Base-by-base conservation (phyloP, 2,329 filamentous ascomycete species). In the Ophiostoma montium region DNA sequence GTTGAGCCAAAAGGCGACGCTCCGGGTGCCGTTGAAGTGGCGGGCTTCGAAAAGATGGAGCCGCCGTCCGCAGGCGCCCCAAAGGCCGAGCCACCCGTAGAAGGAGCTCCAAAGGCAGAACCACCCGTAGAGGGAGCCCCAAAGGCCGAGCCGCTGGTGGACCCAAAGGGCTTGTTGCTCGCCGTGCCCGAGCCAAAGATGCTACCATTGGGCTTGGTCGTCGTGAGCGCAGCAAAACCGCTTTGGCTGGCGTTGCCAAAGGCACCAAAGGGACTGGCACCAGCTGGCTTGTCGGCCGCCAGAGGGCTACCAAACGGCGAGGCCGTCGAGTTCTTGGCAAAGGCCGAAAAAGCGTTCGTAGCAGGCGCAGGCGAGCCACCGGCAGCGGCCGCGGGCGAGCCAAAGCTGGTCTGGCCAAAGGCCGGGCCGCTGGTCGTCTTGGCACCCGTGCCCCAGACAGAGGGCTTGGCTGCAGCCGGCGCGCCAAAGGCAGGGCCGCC, bases 401-500 rank as follows among this genome's bases (percentile, higher is more conserved):
- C 59, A 49, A 76, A 75, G 13, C 70, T 67, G 8, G 71, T 61
- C 57, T 79, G 74, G 2, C 76, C 76, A 60, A 81, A 80, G 2
- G 71, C 64, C 16, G 74, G 65, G 4, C 63, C 54, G 16, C 15
- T 16, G 39, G 60, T 57, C 31, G 62, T 55, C 5, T 65, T 53
- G 9, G 42, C 45, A 2, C 27, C 39, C 2, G 49, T 19, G 18
- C 51, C 42, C 70, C 65, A 50, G 60, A 52, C 45, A 19, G 56
- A 57, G 55, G 59, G 50, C 45, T 57, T 57, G 16, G 46, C 48
- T 35, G 66, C 49, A 38, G 67, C 61, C 54, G 58, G 48, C 4
- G 59, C 53, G 1, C 70, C 70, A 50, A 74, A 65, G 2, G 67
- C 57, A 18, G 53, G 33, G 3, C 51, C 47, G 21, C 50, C 54